These are phyloP conservation scores for Penicillium paradoxum DNA, from an alignment of 495 filamentous ascomycete genomes.

Conservation along the genomic window DNA sequence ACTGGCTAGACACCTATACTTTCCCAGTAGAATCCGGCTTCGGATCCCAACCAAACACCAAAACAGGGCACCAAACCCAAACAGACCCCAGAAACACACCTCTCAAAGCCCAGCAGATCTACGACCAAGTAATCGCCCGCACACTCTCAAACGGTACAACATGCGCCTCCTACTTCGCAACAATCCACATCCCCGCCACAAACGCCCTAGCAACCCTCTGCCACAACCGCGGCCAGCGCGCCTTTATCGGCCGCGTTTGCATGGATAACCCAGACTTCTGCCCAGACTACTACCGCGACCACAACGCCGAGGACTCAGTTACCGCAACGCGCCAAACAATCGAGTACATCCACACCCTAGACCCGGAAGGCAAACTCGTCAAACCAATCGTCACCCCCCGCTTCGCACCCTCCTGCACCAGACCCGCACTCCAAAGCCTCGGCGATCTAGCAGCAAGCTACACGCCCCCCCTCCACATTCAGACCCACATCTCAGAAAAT, in stretches of 20 bases:
- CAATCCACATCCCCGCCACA: conserved; percentile 69
- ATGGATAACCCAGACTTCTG: conserved; percentile 66
- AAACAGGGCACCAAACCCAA: not conserved
- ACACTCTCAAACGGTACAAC: conserved; percentile 87
- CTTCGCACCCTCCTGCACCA: conserved; percentile 76
- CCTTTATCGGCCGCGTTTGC: conserved; percentile 80
- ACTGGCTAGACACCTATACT: conserved; percentile 90
- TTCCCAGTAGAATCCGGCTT: conserved; percentile 83
- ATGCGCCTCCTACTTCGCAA: conserved; percentile 84
- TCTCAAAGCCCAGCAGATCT: conserved; percentile 52
- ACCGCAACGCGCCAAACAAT: conserved; percentile 57
- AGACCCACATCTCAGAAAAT: conserved; percentile 94
- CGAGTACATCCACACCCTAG: conserved; percentile 59
- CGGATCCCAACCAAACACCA: conserved; percentile 9
- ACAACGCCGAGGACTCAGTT: conserved; percentile 50
- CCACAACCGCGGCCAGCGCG: conserved; percentile 68
- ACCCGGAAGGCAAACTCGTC: conserved; percentile 57
- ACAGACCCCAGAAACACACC: conserved; percentile 4
- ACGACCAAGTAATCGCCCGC: conserved; percentile 65
- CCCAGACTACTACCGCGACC: conserved; percentile 73
- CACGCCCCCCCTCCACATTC: conserved; percentile 57
- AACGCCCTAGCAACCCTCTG: conserved; percentile 82
- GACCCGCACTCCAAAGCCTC: conserved; percentile 53
- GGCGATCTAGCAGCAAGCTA: conserved; percentile 58
- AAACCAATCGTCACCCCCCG: conserved; percentile 83